Base-by-base conservation (phyloP, 768 basidiomycete species). In the Rhodosporidiobolus sp. region DNA sequence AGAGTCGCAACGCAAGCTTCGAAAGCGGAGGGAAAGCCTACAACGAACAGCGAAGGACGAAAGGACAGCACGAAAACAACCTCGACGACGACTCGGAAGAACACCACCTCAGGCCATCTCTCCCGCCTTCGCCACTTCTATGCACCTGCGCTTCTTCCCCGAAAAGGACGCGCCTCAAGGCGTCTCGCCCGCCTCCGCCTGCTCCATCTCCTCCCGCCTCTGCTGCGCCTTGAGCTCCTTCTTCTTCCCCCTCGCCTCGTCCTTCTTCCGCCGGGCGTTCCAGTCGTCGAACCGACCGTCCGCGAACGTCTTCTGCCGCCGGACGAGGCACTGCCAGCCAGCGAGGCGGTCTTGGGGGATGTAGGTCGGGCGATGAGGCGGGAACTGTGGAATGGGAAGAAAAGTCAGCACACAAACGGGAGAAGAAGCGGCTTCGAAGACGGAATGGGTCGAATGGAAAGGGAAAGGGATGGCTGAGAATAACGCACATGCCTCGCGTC, bases 331-430 rank as follows among this genome's bases (percentile, higher is more conserved):
- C 30, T 57, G 49, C 73, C 73, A 74, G 7, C 73, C 68, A 10
- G 6, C 9, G n/a, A 66, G 67, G 7, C 64, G 55, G 20, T 67
- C 64, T 32, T 43, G 32, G 24, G 68, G 64, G 22, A 74, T 38
- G 65, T 74, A 74, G 55, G 45, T n/a, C 6, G 55, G 64, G 43
- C 73, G 73, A 22, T 66, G 60, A 28, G 70, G 70, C 32, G 70
- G 70, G 14, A 72, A 72, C 70, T 72, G 48, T n/a, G 7, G 35
- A 46, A n/a, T n/a, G 17, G 32, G 34, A 4, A 38, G 14, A 5
- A 34, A 19, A 3, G 38, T 24, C 4, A 50, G n/a, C n/a, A n/a
- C n/a, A n/a, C n/a, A n/a, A n/a, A n/a, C n/a, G n/a, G n/a, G n/a
- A n/a, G n/a, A n/a, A n/a, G n/a, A n/a, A n/a, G n/a, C n/a, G n/a